Evolutionary conservation across 495 filamentous ascomycete species (phyloP).

Genomic region (Astrothelium macrocarpum): DNA sequence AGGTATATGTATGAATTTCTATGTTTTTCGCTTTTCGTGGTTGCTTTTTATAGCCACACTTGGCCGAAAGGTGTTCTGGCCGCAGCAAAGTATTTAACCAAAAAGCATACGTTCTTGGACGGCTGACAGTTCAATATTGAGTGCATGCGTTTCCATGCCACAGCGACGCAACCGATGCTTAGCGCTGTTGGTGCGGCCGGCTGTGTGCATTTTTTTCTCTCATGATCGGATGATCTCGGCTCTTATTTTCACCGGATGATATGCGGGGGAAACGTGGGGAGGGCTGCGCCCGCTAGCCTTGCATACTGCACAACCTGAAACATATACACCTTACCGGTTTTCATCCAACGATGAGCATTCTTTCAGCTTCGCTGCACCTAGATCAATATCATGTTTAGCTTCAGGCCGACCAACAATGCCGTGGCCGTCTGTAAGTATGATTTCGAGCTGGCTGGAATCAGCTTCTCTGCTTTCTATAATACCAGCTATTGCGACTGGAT

Average conservation of each 20-base stretch:
- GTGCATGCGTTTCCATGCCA: background rate
- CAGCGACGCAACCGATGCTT: background rate
- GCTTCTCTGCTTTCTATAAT: background rate
- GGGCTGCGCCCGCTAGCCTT: background rate
- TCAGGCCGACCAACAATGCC: background rate
- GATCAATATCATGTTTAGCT: background rate
- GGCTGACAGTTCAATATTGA: too few relatives aligned
- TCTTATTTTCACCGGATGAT: background rate
- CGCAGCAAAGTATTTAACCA: too few relatives aligned
- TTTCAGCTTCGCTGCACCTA: background rate
- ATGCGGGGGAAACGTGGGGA: background rate
- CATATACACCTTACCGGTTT: background rate
- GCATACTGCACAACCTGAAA: background rate
- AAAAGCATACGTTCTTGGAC: too few relatives aligned
- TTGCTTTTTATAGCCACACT: too few relatives aligned
- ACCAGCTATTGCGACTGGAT: background rate
- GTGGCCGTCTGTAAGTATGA: background rate
- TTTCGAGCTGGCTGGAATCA: background rate
- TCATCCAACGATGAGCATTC: background rate
- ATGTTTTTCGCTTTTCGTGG: too few relatives aligned
- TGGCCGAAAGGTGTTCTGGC: too few relatives aligned
- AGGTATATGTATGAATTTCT: too few relatives aligned
- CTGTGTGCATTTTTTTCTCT: background rate
- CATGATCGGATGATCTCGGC: background rate
- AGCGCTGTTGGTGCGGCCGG: background rate